These are phyloP conservation scores for Sungouiozyma ichnusensis DNA, from an alignment of 805 yeast species.

Conservation along the genomic window DNA sequence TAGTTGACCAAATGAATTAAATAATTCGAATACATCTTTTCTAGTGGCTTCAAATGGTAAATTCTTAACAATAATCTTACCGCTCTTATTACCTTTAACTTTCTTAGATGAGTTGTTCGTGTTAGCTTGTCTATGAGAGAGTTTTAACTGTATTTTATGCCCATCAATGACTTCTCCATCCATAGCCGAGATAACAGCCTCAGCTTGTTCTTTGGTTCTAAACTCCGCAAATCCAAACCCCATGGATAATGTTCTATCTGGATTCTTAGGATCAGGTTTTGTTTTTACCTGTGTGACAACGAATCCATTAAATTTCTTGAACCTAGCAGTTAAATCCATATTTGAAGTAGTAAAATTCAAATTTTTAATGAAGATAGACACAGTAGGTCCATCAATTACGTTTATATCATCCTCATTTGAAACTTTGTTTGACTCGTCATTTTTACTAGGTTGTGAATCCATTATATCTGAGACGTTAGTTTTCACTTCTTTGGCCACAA, in stretches of 20 bases:
- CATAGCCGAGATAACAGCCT: constrained; percentile 57
- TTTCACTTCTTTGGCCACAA: constrained; percentile 28
- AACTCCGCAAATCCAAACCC: constrained; percentile 97
- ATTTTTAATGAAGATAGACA: constrained; percentile 85
- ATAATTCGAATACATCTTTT: constrained; percentile 83
- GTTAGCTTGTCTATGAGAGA: constrained; percentile 66
- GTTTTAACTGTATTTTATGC: constrained; percentile 78
- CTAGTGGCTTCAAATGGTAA: constrained; percentile 93
- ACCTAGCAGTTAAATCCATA: constrained; percentile 43
- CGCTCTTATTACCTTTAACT: constrained; percentile 36
- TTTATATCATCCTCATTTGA: constrained; percentile 26
- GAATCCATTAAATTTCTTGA: constrained; percentile 69
- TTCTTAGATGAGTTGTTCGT: constrained; percentile 20
- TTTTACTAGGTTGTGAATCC: constrained; percentile 32
- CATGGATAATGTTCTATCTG: constrained; percentile 71
- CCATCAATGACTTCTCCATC: constrained; percentile 79
- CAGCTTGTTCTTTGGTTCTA: constrained; percentile 66
- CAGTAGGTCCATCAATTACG: constrained; percentile 57
- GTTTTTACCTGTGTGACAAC: constrained; percentile 72
- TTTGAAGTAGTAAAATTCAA: constrained; percentile 74
- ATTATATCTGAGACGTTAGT: constrained; percentile 21
- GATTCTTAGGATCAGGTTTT: constrained; percentile 74
- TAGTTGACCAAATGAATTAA: constrained; percentile 89
- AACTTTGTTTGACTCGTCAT: constrained; percentile 36
- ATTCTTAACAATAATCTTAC: constrained; percentile 88